These are phyloP conservation scores for Salix brachista DNA, from an alignment of 345 rosid genomes.

Conservation along the genomic window DNA sequence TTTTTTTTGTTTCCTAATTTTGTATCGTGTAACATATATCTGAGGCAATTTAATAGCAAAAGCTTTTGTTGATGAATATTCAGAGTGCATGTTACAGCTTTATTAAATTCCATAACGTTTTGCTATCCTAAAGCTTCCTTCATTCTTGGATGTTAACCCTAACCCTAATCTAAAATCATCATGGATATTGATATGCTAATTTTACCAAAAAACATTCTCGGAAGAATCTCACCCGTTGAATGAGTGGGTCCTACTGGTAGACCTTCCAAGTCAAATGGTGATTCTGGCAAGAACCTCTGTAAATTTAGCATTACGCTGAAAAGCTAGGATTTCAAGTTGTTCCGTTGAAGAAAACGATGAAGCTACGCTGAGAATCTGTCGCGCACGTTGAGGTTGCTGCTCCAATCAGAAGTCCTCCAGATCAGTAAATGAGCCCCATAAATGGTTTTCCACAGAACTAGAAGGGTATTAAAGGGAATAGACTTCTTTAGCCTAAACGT, in stretches of 20 bases:
- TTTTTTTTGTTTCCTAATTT: conserved; percentile 14
- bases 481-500: neutral
- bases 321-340: neutral
- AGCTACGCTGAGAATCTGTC: neutral
- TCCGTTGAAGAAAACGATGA: neutral
- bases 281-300: neutral
- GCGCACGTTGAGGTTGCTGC: neutral
- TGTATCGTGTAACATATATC: conserved; percentile 52
- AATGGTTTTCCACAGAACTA: neutral
- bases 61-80: conserved; percentile 7
- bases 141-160: neutral
- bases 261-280: neutral
- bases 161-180: neutral
- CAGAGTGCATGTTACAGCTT: neutral
- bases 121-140: neutral
- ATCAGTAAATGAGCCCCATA: neutral
- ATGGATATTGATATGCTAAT: neutral
- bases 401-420: neutral
- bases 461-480: neutral
- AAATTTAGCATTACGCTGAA: neutral
- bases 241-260: neutral
- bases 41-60: conserved; percentile 35
- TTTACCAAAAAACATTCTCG: neutral
- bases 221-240: neutral
- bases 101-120: neutral